These are phyloP conservation scores for Metschnikowia vanudenii DNA, from an alignment of 805 yeast species.

Conservation along the genomic window DNA sequence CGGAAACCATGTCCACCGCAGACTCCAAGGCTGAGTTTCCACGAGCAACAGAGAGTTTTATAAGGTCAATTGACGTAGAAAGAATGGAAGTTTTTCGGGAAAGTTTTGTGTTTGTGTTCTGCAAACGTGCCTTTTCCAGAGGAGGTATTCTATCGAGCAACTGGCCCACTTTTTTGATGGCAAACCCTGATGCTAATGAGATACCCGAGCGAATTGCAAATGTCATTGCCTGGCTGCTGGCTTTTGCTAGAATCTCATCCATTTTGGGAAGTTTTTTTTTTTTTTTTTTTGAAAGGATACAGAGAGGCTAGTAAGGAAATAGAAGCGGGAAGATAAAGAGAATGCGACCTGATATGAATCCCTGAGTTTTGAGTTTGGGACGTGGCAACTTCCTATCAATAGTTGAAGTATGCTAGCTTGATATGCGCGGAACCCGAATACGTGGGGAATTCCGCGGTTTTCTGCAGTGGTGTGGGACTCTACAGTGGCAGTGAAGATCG, in stretches of 20 bases:
- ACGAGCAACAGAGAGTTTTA: slow-evolving; percentile 58
- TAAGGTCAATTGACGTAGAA: slow-evolving; percentile 64
- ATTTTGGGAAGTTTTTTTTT: slow-evolving; percentile 24
- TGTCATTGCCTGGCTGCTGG: slow-evolving; percentile 76
- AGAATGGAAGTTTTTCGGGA: slow-evolving; percentile 60
- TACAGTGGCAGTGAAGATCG: too few relatives aligned
- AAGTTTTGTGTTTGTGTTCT: slow-evolving; percentile 42
- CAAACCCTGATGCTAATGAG: slow-evolving; percentile 70
- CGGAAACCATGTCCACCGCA: slow-evolving; percentile 53
- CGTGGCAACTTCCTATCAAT: too few relatives aligned
- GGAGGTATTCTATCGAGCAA: slow-evolving; percentile 56
- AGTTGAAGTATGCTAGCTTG: too few relatives aligned
- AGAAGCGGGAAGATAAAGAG: too few relatives aligned
- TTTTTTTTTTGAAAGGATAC: not conserved
- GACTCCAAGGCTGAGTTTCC: slow-evolving; percentile 59
- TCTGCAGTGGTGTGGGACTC: too few relatives aligned
- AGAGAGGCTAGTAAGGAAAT: not conserved
- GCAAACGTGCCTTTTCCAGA: slow-evolving; percentile 48
- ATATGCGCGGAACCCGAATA: too few relatives aligned
- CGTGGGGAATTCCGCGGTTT: too few relatives aligned
- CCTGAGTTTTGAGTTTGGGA: too few relatives aligned
- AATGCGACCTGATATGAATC: too few relatives aligned
- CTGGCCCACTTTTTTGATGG: slow-evolving; percentile 59
- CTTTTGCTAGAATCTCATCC: slow-evolving; percentile 49
- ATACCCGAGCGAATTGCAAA: slow-evolving; percentile 77